Evolutionary conservation across 1,139 yeast species (phyloP).

Genomic region (Meyerozyma sp.): DNA sequence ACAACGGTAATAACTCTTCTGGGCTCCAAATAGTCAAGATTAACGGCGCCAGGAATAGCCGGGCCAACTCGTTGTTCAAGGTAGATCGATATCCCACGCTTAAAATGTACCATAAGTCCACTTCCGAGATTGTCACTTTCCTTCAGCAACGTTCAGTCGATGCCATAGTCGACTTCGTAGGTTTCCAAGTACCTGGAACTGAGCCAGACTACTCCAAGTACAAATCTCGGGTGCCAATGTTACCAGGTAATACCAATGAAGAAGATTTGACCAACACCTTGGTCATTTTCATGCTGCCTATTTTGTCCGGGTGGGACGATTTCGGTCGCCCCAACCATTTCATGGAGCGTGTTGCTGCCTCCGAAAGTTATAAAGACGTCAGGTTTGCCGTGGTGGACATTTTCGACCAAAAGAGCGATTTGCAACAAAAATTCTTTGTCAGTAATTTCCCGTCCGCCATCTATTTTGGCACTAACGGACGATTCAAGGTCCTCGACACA

Average conservation of each 20-base stretch:
- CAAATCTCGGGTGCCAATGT: conserved; percentile 9
- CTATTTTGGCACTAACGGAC: conserved; percentile 16
- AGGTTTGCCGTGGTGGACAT: conserved; percentile 24
- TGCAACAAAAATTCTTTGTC: conserved; percentile 20
- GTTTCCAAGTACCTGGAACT: conserved; percentile 7
- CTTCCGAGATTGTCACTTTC: conserved; percentile 23
- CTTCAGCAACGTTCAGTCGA: conserved; percentile 18
- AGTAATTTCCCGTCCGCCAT: conserved; percentile 33
- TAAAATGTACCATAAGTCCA: conserved; percentile 22
- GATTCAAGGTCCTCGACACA: conserved; percentile 23
- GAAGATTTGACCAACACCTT: conserved; percentile 11
- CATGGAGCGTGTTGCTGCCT: conserved; percentile 23
- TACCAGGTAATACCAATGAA: conserved; percentile 6
- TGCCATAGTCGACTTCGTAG: conserved; percentile 19
- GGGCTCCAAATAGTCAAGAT: conserved; percentile 28
- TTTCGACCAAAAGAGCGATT: conserved; percentile 15
- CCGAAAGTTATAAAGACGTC: conserved; percentile 6
- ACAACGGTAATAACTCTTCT: conserved; percentile 2
- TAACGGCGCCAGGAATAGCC: conserved; percentile 20
- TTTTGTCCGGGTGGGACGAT: conserved; percentile 26
- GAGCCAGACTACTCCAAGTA: conserved; percentile 18
- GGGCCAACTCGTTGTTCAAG: conserved; percentile 20
- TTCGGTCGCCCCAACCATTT: conserved; percentile 31
- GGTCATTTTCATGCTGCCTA: conserved; percentile 23
- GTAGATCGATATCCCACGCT: conserved; percentile 29